These are phyloP conservation scores for Naganishia onofrii DNA, from an alignment of 768 basidiomycete species.

Conservation along the genomic window DNA sequence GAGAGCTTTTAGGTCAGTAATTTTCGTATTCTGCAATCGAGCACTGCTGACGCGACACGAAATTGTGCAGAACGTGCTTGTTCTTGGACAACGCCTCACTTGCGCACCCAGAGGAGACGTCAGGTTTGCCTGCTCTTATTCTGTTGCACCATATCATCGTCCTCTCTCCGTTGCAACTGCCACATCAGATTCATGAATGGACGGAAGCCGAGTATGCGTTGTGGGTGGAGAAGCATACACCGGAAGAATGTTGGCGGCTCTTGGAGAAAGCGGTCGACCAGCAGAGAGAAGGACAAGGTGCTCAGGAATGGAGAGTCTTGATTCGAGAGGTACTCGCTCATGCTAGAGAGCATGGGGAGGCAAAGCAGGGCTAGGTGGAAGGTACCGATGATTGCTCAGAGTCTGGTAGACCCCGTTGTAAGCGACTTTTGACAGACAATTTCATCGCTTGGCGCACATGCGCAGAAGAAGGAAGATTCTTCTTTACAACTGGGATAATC, in stretches of 20 bases:
- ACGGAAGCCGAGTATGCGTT: conserved; percentile 92
- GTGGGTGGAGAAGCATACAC: conserved; percentile 88
- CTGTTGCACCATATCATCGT: conserved; percentile 87
- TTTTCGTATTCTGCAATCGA: neutral
- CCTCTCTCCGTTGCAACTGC: conserved; percentile 69
- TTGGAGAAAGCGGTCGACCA: conserved; percentile 69
- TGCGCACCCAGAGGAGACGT: conserved; percentile 65
- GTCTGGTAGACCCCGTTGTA: conserved; percentile 2
- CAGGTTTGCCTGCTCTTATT: conserved; percentile 77
- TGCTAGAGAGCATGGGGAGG: conserved; percentile 39
- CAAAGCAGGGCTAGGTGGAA: neutral
- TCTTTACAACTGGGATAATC: too few species aligned
- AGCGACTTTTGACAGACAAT: neutral
- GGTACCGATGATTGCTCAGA: neutral
- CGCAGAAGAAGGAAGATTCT: too few species aligned
- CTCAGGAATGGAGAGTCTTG: conserved; percentile 59
- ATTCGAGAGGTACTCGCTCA: conserved; percentile 66
- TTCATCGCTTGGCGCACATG: too few species aligned
- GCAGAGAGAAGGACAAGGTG: conserved; percentile 59
- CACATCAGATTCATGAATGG: conserved; percentile 88
- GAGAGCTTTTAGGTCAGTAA: conserved; percentile 76
- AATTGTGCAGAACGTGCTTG: conserved; percentile 68
- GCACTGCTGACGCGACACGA: neutral
- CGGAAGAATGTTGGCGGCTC: conserved; percentile 73
- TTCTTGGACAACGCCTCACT: conserved; percentile 79